A percentile compares a stretch with the other conserved stretches of the same genome.
Evolutionary conservation across 352 stramenopile genomes (phyloP).

Genomic region (Pythium coloratum): DNA sequence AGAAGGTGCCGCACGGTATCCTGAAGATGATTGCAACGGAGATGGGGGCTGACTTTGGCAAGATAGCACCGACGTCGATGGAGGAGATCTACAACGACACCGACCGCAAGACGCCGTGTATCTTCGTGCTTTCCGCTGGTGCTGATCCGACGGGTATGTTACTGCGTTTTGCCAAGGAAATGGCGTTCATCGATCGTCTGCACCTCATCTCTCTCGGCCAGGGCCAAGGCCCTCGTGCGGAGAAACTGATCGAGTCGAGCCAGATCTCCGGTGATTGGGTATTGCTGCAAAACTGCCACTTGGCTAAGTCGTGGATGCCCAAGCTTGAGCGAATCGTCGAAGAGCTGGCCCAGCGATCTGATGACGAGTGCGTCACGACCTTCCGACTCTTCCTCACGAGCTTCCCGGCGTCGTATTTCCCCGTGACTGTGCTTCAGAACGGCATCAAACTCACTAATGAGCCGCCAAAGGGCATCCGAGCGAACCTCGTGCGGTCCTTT

Average conservation of each 20-base stretch:
- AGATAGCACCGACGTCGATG: conserved; percentile 86
- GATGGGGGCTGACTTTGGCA: conserved; percentile 87
- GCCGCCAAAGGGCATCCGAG: conserved; percentile 89
- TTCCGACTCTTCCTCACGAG: conserved; percentile 94
- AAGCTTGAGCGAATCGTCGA: conserved; percentile 92
- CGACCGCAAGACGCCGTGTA: conserved; percentile 91
- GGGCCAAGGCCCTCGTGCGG: conserved; percentile 89
- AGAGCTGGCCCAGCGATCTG: conserved; percentile 58
- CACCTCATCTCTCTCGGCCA: conserved; percentile 93
- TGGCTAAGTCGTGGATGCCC: conserved; percentile 94
- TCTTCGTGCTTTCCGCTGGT: conserved; percentile 92
- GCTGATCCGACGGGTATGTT: conserved; percentile 93
- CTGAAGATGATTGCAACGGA: conserved; percentile 84
- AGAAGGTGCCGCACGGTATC: conserved; percentile 88
- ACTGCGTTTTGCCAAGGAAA: conserved; percentile 91
- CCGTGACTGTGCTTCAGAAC: conserved; percentile 91
- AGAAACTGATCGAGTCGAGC: conserved; percentile 88
- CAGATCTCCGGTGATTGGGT: conserved; percentile 91
- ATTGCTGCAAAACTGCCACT: conserved; percentile 93
- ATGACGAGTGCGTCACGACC: conserved; percentile 52
- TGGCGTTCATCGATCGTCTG: conserved; percentile 84
- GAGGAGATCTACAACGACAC: conserved; percentile 93
- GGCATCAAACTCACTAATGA: conserved; percentile 94
- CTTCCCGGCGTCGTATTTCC: conserved; percentile 91
- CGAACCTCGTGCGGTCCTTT: conserved; percentile 89